Percentiles rank a stretch among this genome's conserved stretches.
Evolutionary conservation across 805 yeast species (phyloP).

Genomic region (Pichia cephalocereana): DNA sequence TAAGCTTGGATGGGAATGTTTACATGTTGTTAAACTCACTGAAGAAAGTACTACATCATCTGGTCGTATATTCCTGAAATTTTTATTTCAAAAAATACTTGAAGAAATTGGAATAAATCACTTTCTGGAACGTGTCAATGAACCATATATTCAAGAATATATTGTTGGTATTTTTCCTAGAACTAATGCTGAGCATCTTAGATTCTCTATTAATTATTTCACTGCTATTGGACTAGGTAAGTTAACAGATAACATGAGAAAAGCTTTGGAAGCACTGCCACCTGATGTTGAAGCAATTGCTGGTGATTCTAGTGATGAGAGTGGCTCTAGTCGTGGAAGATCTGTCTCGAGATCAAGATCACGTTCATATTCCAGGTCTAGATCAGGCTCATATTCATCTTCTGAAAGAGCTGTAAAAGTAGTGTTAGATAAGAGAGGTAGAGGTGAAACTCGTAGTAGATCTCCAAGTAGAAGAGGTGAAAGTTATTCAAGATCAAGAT

Average conservation of each 20-base stretch:
- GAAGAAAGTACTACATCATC: conserved; percentile 74
- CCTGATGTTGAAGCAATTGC: conserved; percentile 12
- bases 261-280: conserved; percentile 18
- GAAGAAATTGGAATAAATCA: conserved; percentile 60
- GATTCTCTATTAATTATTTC: conserved; percentile 82
- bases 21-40: conserved; percentile 48
- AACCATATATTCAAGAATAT: conserved; percentile 40
- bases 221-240: conserved; percentile 88
- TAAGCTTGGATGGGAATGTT: conserved; percentile 52
- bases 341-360: conserved; percentile 16
- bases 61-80: conserved; percentile 70
- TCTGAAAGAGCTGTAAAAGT: not conserved
- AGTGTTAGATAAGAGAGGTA: not conserved
- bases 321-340: conserved; percentile 7
- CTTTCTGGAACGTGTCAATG: conserved; percentile 41
- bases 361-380: conserved; percentile 12
- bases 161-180: conserved; percentile 60
- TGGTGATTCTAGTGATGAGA: conserved; percentile 1
- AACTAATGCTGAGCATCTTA: conserved; percentile 38
- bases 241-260: conserved; percentile 77
- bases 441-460: not conserved
- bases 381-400: conserved; percentile 3
- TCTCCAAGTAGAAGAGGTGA: conserved; percentile 1
- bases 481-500: conserved; percentile 11
- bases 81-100: conserved; percentile 68